These are phyloP conservation scores for Coleophoma cylindrospora DNA, from an alignment of 2,329 filamentous ascomycete species.

Conservation along the genomic window DNA sequence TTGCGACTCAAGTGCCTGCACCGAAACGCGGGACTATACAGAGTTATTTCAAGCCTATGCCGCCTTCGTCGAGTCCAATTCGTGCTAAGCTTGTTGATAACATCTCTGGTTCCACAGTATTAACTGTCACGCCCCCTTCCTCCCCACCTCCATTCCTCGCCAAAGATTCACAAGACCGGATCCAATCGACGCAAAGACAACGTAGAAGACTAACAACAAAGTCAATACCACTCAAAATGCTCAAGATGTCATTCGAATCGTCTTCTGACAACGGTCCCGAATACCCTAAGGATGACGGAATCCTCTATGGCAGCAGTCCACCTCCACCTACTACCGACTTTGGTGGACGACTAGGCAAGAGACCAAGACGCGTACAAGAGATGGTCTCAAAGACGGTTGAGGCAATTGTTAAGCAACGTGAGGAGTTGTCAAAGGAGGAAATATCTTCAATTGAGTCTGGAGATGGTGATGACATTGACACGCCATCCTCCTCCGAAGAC, in stretches of 20 bases:
- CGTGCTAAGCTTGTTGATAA: not conserved
- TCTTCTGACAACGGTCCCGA: not conserved
- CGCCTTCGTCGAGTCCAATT: conserved; percentile 6
- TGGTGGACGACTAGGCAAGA: too few relatives aligned
- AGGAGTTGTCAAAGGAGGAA: too few relatives aligned
- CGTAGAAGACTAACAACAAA: conserved; percentile 14
- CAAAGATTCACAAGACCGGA: not conserved
- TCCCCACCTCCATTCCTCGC: conserved; percentile 7
- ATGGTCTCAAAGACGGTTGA: too few relatives aligned
- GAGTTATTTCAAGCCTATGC: conserved; percentile 20
- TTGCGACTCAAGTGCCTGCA: not conserved
- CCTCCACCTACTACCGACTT: too few relatives aligned
- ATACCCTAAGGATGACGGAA: too few relatives aligned
- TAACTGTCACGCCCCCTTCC: conserved; percentile 5
- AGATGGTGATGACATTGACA: not conserved
- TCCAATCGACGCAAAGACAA: conserved; percentile 3
- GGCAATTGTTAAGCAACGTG: too few relatives aligned
- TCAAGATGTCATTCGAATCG: conserved; percentile 1
- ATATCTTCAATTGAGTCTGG: not conserved
- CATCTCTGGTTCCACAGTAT: not conserved
- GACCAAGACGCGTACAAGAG: too few relatives aligned
- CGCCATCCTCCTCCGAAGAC: not conserved
- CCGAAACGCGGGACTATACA: conserved; percentile 15
- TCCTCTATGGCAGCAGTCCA: too few relatives aligned
- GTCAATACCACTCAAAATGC: conserved; percentile 2